A percentile compares a stretch with the other conserved stretches of the same genome.
phyloP scores from a whole-genome alignment of 257 asterid species.

The Solanum ossicruentum region DNA sequence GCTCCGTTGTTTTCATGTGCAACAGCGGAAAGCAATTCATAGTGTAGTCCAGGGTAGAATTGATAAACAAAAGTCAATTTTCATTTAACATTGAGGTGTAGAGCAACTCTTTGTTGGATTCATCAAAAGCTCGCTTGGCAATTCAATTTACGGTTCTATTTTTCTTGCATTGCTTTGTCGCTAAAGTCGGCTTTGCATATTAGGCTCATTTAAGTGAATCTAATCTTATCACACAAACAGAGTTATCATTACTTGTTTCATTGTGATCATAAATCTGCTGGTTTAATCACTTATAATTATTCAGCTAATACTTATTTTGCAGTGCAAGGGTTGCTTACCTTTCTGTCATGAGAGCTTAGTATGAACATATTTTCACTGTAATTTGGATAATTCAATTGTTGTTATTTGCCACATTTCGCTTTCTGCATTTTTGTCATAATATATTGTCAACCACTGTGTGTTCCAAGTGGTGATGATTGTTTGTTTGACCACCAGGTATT shows the following conservation, averaged over 20 bases:
- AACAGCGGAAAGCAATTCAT: background rate
- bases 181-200: background rate
- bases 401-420: background rate
- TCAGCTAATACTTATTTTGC: background rate
- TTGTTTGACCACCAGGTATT: slow-evolving; percentile 13
- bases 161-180: background rate
- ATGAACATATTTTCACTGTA: background rate
- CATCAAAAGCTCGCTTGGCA: background rate
- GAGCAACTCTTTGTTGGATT: background rate
- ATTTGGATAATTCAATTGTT: background rate
- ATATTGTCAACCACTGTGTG: background rate
- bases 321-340: background rate
- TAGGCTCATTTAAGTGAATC: background rate
- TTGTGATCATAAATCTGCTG: background rate
- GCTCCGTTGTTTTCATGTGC: background rate
- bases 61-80: too few species aligned
- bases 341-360: background rate
- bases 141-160: background rate
- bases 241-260: background rate
- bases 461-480: background rate
- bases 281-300: background rate
- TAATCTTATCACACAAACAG: background rate
- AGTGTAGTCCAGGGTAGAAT: background rate
- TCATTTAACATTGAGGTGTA: background rate
- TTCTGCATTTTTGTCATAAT: background rate